phyloP scores from a whole-genome alignment of 2,329 filamentous ascomycete species.

The Sporothrix inflata region DNA sequence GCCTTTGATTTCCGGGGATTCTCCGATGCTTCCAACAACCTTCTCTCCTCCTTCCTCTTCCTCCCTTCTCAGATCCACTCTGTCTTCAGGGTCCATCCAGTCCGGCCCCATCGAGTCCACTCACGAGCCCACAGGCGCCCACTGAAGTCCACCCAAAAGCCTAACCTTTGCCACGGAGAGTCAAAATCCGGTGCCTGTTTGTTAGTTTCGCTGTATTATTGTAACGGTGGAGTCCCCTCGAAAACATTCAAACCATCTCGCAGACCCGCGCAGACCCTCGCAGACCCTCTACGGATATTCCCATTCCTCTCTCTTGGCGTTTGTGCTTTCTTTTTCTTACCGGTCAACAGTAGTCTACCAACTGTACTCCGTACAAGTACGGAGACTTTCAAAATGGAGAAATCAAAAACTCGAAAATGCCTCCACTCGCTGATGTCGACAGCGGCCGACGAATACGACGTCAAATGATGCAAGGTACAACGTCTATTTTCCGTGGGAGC shows the following conservation, averaged over 20 bases:
- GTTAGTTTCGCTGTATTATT: slow-evolving; percentile 7
- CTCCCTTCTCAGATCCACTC: slow-evolving; percentile 4
- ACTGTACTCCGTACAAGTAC: no score
- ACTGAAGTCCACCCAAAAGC: neutral
- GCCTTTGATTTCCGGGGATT: neutral
- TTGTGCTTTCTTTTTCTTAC: slow-evolving; percentile 1
- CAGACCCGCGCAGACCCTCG: no score
- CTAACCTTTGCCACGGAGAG: neutral
- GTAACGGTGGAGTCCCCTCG: neutral
- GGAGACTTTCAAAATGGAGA: no score
- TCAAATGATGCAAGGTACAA: slow-evolving; percentile 9
- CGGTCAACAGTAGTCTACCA: neutral
- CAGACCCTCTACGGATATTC: neutral
- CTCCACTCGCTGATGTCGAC: neutral
- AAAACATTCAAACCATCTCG: neutral
- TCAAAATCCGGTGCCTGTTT: neutral
- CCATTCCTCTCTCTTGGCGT: neutral
- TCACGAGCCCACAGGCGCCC: neutral
- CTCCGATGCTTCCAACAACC: neutral
- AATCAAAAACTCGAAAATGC: neutral
- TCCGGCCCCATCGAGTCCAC: neutral
- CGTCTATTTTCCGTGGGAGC: neutral
- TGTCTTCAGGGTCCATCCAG: neutral
- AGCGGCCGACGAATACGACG: neutral
- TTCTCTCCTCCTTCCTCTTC: neutral